Evolutionary conservation across 2,329 filamentous ascomycete genomes (phyloP).

Genomic region (Xylariaceae sp.): DNA sequence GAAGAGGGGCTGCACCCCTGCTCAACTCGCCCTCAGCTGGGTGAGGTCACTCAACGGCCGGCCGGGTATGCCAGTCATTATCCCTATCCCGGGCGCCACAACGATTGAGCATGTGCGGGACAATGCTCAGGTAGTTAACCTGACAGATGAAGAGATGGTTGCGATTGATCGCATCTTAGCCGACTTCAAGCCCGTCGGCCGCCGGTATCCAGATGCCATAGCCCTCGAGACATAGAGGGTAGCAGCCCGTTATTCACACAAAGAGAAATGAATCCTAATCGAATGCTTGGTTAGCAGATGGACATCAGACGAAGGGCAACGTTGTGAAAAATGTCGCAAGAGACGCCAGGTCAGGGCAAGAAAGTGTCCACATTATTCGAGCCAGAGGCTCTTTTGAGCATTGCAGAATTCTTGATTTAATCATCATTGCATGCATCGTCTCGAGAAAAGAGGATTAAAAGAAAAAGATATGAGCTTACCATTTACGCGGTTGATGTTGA

Average conservation of each 20-base stretch:
- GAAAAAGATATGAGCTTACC: neutral
- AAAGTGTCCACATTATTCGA: neutral
- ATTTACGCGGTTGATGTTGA: neutral
- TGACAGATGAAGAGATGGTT: slow-evolving; percentile 7
- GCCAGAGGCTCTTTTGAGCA: neutral
- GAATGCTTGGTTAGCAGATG: neutral
- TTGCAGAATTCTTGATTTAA: neutral
- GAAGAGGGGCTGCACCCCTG: slow-evolving; percentile 8
- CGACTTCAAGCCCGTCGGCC: neutral
- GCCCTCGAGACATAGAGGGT: neutral
- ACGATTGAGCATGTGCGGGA: slow-evolving; percentile 51
- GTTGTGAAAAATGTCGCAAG: neutral
- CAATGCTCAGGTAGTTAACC: slow-evolving; percentile 42
- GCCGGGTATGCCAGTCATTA: slow-evolving; percentile 35
- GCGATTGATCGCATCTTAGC: neutral
- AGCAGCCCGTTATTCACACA: neutral
- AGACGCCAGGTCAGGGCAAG: neutral
- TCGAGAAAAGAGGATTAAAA: neutral
- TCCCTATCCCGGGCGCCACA: slow-evolving; percentile 38
- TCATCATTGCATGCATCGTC: neutral
- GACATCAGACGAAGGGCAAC: neutral
- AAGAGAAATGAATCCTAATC: neutral
- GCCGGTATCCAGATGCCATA: neutral
- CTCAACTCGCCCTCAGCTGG: slow-evolving; percentile 17
- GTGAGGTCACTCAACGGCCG: neutral